These are phyloP conservation scores for Pelargonium myrrhifolium DNA, from an alignment of 441 rosid species.

Conservation along the genomic window DNA sequence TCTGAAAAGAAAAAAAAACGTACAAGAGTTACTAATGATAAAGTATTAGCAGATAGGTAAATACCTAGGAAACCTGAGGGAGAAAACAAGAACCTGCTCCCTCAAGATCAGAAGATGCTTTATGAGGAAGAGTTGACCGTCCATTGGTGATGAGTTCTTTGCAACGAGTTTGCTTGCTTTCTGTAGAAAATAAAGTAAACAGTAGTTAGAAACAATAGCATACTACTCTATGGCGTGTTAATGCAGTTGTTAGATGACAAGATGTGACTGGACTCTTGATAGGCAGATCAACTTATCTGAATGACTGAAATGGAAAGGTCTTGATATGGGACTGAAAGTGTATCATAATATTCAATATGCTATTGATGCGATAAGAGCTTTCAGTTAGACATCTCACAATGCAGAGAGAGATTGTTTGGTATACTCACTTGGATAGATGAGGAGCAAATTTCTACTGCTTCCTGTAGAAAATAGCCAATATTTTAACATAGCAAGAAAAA, in stretches of 20 bases:
- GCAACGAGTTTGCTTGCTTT: slow-evolving; percentile 83
- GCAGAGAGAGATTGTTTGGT: slow-evolving; percentile 15
- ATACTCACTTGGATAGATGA: slow-evolving; percentile 73
- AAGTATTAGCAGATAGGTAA: slow-evolving; percentile 10
- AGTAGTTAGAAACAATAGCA: slow-evolving; percentile 8
- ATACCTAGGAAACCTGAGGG: slow-evolving; percentile 20
- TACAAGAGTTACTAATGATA: slow-evolving; percentile 14
- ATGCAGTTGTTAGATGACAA: too few relatives aligned
- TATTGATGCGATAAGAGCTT: background rate
- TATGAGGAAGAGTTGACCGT: slow-evolving; percentile 87
- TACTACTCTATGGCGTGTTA: background rate
- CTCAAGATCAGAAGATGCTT: slow-evolving; percentile 85
- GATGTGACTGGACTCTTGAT: too few relatives aligned
- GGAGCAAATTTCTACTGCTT: slow-evolving; percentile 94
- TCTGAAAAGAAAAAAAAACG: slow-evolving; percentile 51
- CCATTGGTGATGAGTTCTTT: slow-evolving; percentile 78
- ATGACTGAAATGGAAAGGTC: too few relatives aligned
- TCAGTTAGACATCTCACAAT: background rate
- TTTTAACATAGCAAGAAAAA: slow-evolving; percentile 11
- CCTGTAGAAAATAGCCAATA: slow-evolving; percentile 45
- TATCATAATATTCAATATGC: slow-evolving; percentile 4
- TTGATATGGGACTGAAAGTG: too few relatives aligned
- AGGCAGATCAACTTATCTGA: too few relatives aligned
- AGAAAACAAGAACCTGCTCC: slow-evolving; percentile 60
- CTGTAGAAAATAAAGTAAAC: slow-evolving; percentile 31